These are phyloP conservation scores for Xanthoconium purpureum DNA, from an alignment of 768 basidiomycete species.

Conservation along the genomic window DNA sequence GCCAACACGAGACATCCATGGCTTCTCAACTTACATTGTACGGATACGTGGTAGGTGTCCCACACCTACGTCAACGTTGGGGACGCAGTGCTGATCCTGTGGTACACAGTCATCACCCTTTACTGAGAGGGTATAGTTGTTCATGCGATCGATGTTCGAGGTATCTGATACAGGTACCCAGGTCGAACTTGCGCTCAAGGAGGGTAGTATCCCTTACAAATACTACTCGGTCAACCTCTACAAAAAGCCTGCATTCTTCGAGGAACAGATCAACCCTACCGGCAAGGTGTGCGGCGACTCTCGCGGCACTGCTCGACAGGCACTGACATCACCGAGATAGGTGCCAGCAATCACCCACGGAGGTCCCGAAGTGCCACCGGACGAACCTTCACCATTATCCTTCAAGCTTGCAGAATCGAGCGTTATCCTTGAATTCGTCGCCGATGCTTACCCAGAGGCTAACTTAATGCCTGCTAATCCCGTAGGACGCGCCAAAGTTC, in stretches of 20 bases:
- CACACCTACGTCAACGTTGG: too few species aligned
- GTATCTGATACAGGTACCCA: slow-evolving; percentile 14
- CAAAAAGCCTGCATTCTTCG: slow-evolving; percentile 68
- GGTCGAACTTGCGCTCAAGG: slow-evolving; percentile 56
- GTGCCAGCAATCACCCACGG: slow-evolving; percentile 59
- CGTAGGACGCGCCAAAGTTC: slow-evolving; percentile 50
- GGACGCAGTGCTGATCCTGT: too few species aligned
- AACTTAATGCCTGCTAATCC: slow-evolving; percentile 51
- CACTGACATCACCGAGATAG: not conserved
- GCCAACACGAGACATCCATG: too few species aligned
- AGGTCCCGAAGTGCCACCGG: slow-evolving; percentile 50
- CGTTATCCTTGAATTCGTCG: slow-evolving; percentile 61
- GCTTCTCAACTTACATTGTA: too few species aligned
- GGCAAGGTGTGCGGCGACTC: slow-evolving; percentile 48
- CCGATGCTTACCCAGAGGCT: slow-evolving; percentile 49
- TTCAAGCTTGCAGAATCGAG: slow-evolving; percentile 61
- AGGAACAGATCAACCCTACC: slow-evolving; percentile 55
- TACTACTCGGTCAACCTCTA: slow-evolving; percentile 52
- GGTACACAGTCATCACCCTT: too few species aligned
- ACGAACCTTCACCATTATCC: slow-evolving; percentile 54
- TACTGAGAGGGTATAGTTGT: too few species aligned
- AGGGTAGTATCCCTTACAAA: slow-evolving; percentile 46
- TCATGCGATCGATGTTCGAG: too few species aligned
- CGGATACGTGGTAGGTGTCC: too few species aligned
- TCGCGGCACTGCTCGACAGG: not conserved